Percentiles rank a stretch among this genome's conserved stretches.
phyloP scores from a whole-genome alignment of 495 filamentous ascomycete genomes.

The Cercophora newfieldiana region DNA sequence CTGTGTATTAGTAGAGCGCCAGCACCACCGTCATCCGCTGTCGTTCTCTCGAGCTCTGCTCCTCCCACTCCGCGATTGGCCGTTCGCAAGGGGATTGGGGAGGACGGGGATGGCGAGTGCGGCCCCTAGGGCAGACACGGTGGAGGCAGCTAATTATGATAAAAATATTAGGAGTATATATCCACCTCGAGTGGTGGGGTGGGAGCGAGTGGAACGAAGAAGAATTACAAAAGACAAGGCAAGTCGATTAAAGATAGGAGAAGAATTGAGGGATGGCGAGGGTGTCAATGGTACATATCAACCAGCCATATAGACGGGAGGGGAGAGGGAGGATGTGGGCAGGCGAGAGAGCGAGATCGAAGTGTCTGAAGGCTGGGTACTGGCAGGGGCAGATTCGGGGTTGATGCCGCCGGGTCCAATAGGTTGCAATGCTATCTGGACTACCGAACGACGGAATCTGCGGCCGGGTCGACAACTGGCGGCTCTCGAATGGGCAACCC shows the following conservation, averaged over 20 bases:
- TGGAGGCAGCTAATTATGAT: conserved; percentile 19
- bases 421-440: conserved; percentile 13
- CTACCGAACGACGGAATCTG: conserved; percentile 11
- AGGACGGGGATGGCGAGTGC: background rate
- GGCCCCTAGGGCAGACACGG: background rate
- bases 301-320: conserved; percentile 15
- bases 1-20: conserved; percentile 18
- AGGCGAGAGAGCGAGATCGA: background rate
- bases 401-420: conserved; percentile 12
- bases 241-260: conserved; percentile 21
- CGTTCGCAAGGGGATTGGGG: conserved; percentile 1
- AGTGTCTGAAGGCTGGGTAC: conserved; percentile 4
- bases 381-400: conserved; percentile 12
- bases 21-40: background rate
- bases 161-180: conserved; percentile 21
- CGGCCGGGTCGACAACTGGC: conserved; percentile 14
- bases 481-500: conserved; percentile 1
- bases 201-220: conserved; percentile 30
- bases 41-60: background rate
- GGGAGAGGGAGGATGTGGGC: conserved; percentile 2
- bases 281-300: conserved; percentile 19
- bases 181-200: conserved; percentile 6
- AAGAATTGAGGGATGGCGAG: conserved; percentile 12
- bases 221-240: conserved; percentile 10
- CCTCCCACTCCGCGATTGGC: background rate